A percentile compares a stretch with the other conserved stretches of the same genome.
Conservation (phyloP, 768 basidiomycete genomes). For the Scleroderma citrinum region DNA sequence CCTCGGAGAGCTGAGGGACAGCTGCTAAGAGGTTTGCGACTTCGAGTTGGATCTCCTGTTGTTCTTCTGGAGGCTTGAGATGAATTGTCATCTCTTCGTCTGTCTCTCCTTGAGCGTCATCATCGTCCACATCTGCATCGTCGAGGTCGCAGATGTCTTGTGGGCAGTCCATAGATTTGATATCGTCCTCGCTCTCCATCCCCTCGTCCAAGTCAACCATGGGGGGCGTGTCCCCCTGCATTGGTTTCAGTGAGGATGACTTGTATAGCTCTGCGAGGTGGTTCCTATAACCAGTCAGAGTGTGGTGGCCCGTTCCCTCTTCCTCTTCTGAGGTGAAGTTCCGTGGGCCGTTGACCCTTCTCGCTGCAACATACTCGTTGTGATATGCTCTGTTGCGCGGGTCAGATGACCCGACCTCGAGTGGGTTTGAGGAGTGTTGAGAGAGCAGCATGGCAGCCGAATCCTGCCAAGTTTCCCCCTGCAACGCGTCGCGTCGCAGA, state of each 20-base stretch:
- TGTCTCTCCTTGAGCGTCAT: constrained; percentile 34
- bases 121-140: constrained; percentile 11
- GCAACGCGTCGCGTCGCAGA: not conserved
- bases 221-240: constrained; percentile 19
- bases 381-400: constrained; percentile 42
- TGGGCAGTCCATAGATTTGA: constrained; percentile 31
- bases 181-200: constrained; percentile 38
- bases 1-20: constrained; percentile 56
- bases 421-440: constrained; percentile 69
- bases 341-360: constrained; percentile 26
- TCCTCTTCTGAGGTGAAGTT: constrained; percentile 49
- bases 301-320: constrained; percentile 33
- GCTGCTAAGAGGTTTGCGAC: constrained; percentile 62
- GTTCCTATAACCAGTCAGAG: constrained; percentile 42
- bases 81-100: constrained; percentile 60
- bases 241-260: constrained; percentile 16
- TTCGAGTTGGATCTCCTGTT: constrained; percentile 67
- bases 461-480: too few relatives aligned
- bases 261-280: constrained; percentile 43
- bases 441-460: constrained; percentile 46
- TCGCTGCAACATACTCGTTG: constrained; percentile 32
- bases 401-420: constrained; percentile 63
- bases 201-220: constrained; percentile 46
- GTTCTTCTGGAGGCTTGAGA: constrained; percentile 60
- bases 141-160: constrained; percentile 32